Percentiles rank a stretch among this genome's conserved stretches.
These are phyloP conservation scores for Glebionis coronaria DNA, from an alignment of 129 eudicot species.

Conservation along the genomic window DNA sequence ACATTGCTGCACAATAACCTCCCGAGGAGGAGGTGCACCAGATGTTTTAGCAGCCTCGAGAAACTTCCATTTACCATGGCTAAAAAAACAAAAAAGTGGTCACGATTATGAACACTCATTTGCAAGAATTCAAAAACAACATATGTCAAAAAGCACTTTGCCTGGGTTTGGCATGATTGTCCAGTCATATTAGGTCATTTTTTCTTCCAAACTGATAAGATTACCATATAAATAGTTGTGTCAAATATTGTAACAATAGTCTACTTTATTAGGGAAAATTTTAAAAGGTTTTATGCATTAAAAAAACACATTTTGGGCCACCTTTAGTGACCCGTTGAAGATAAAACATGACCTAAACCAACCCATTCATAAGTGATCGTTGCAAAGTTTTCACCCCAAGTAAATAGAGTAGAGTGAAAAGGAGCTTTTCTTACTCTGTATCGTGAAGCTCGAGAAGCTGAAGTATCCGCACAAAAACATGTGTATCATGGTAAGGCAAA, in stretches of 20 bases:
- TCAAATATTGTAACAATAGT: neutral
- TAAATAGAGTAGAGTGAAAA: neutral
- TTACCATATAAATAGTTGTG: neutral
- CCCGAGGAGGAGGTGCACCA: conserved; percentile 87
- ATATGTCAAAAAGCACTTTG: neutral
- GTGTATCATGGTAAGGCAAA: conserved; percentile 89
- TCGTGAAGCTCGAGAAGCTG: conserved; percentile 65
- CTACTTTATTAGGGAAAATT: too few relatives aligned
- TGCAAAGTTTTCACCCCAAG: neutral
- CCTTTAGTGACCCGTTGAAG: neutral
- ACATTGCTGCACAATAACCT: conserved; percentile 88
- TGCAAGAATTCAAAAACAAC: neutral
- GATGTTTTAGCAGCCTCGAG: conserved; percentile 83
- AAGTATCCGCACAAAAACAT: conserved; percentile 69
- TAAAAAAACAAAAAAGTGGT: conserved; percentile 29
- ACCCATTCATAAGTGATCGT: neutral
- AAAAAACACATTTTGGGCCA: neutral
- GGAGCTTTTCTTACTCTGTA: conserved; percentile 56
- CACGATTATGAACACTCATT: conserved; percentile 3
- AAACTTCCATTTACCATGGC: conserved; percentile 79
- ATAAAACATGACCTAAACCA: neutral
- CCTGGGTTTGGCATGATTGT: neutral
- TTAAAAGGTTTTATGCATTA: neutral
- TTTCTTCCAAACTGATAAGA: neutral
- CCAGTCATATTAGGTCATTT: neutral